Conservation (phyloP, 2,329 filamentous ascomycete genomes). For the Taxawa tesnikishii region DNA sequence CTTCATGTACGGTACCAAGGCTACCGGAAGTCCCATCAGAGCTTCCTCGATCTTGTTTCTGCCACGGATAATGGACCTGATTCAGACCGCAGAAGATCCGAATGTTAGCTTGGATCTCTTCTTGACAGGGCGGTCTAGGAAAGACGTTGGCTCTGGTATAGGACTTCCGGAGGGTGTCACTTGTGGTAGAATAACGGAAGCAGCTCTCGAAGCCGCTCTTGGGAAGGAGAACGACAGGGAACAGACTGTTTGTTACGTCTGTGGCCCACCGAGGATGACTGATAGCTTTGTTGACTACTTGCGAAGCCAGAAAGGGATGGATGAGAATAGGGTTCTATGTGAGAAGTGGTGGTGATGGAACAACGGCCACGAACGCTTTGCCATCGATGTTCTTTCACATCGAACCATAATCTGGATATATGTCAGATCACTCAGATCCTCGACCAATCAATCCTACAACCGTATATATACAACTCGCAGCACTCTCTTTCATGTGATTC, state of each 20-base stretch:
- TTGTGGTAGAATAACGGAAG: constrained; percentile 14
- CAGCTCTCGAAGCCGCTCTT: constrained; percentile 26
- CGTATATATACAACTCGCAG: no score
- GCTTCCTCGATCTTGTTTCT: constrained; percentile 33
- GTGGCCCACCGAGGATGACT: constrained; percentile 36
- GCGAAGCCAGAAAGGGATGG: constrained; percentile 24
- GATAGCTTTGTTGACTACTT: constrained; percentile 31
- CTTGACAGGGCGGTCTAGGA: constrained; percentile 16
- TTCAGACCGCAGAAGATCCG: constrained; percentile 9
- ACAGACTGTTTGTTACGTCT: constrained; percentile 33
- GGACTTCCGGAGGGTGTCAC: constrained; percentile 5
- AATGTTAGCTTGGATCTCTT: constrained; percentile 18
- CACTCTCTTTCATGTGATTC: no score
- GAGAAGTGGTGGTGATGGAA: constrained; percentile 45
- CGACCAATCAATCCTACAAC: no score
- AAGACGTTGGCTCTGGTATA: constrained; percentile 1
- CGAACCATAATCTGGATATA: no score
- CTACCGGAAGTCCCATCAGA: constrained; percentile 16
- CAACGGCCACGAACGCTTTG: no score
- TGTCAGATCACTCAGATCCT: no score
- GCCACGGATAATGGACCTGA: constrained; percentile 26
- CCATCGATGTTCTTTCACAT: no score
- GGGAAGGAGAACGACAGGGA: constrained; percentile 21
- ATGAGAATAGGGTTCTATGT: constrained; percentile 28
- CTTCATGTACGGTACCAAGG: constrained; percentile 52